Percentiles rank a stretch among this genome's conserved stretches.
Conservation (phyloP, 169 alveolate species). For the Plasmodium adleri region DNA sequence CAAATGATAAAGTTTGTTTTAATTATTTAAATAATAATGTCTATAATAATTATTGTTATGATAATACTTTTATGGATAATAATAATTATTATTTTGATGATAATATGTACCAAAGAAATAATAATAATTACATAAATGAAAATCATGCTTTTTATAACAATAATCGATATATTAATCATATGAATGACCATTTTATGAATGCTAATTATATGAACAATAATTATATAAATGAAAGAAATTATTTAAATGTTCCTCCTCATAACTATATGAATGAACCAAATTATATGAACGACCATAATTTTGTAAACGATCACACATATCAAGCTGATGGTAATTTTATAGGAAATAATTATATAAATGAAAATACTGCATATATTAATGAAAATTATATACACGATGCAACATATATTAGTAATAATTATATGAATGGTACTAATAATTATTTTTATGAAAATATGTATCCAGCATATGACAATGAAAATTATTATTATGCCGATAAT, state of each 20-base stretch:
- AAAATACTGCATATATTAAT: constrained; percentile 12
- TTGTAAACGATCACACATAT: constrained; percentile 13
- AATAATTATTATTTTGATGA: constrained; percentile 15
- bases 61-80: constrained; percentile 27
- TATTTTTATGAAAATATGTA: constrained; percentile 47
- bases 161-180: constrained; percentile 34
- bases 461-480: constrained; percentile 30
- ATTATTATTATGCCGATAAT: constrained; percentile 23
- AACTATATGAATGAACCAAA: constrained; percentile 26
- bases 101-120: constrained; percentile 12
- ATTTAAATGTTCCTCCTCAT: neutral
- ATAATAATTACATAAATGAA: constrained; percentile 44
- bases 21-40: constrained; percentile 32
- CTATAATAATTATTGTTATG: constrained; percentile 19
- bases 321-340: constrained; percentile 12
- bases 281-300: constrained; percentile 22
- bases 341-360: constrained; percentile 1
- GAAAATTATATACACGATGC: constrained; percentile 1
- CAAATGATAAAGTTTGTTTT: constrained; percentile 33
- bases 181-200: constrained; percentile 33
- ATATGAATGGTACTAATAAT: constrained; percentile 37
- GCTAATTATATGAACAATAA: constrained; percentile 28
- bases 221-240: constrained; percentile 17
- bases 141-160: constrained; percentile 24
- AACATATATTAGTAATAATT: constrained; percentile 30